phyloP scores from a whole-genome alignment of 2,329 filamentous ascomycete genomes.

The Aspergillus sp. region DNA sequence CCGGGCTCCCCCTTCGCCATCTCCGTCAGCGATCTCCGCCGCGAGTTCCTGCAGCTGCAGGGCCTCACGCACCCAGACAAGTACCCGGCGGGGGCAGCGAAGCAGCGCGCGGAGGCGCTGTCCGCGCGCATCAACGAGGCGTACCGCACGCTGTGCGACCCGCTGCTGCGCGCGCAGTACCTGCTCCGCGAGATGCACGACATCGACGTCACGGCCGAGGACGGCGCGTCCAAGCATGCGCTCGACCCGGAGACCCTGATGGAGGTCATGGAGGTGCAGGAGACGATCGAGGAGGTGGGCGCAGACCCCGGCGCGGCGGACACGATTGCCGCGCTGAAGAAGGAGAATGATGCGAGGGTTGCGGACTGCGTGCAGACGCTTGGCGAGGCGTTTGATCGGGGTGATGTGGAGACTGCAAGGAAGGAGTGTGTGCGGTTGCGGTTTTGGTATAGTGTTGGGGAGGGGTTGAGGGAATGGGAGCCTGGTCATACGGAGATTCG shows the following conservation, averaged over 20 bases:
- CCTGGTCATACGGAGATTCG: slow-evolving; percentile 62
- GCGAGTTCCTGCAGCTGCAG: slow-evolving; percentile 86
- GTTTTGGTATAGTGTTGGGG: slow-evolving; percentile 88
- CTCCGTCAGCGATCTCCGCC: slow-evolving; percentile 66
- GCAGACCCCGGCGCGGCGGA: slow-evolving; percentile 51
- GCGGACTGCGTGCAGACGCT: slow-evolving; percentile 61
- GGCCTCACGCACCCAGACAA: slow-evolving; percentile 48
- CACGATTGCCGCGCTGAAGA: slow-evolving; percentile 64
- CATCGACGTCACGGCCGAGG: slow-evolving; percentile 70
- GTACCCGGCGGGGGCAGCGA: slow-evolving; percentile 48
- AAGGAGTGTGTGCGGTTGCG: slow-evolving; percentile 72
- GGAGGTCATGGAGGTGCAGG: slow-evolving; percentile 79
- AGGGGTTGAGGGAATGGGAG: slow-evolving; percentile 82
- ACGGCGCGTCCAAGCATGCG: slow-evolving; percentile 69
- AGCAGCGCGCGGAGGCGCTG: slow-evolving; percentile 68
- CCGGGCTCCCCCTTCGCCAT: slow-evolving; percentile 74
- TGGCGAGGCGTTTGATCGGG: slow-evolving; percentile 63
- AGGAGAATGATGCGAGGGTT: slow-evolving; percentile 68
- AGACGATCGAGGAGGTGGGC: slow-evolving; percentile 66
- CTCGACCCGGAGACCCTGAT: slow-evolving; percentile 73
- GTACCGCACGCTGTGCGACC: slow-evolving; percentile 78
- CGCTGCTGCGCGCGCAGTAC: slow-evolving; percentile 84
- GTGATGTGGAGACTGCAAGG: slow-evolving; percentile 66
- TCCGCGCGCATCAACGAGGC: slow-evolving; percentile 87
- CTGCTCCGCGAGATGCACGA: slow-evolving; percentile 66